A percentile compares a stretch with the other conserved stretches of the same genome.
Conservation (phyloP, 352 stramenopile genomes). For the Pythium dissotocum region DNA sequence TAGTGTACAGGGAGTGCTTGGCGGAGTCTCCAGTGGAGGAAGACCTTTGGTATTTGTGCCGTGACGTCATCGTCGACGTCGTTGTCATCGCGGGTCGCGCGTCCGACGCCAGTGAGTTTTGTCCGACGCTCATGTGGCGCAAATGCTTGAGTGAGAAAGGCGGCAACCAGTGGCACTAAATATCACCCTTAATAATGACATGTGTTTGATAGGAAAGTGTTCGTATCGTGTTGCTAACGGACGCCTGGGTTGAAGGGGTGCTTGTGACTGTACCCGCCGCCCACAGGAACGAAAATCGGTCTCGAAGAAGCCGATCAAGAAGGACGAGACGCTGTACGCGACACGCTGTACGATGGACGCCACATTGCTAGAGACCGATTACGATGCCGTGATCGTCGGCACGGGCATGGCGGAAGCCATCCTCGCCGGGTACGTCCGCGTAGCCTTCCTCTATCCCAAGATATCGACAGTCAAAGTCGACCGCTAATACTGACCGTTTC, state of each 20-base stretch:
- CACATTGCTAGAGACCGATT: slow-evolving; percentile 59
- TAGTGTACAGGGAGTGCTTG: no score
- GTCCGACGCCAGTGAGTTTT: no score
- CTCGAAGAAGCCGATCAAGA: not conserved
- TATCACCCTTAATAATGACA: not conserved
- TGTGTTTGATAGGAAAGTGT: no score
- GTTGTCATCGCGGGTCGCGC: no score
- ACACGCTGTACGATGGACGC: slow-evolving; percentile 46
- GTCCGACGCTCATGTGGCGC: no score
- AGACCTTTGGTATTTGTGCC: no score
- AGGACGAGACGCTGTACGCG: not conserved
- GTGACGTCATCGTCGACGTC: no score
- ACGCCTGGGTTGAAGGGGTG: not conserved
- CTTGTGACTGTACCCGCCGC: no score
- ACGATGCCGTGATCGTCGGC: slow-evolving; percentile 75
- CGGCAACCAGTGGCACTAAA: no score
- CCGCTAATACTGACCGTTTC: not conserved
- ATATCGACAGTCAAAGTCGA: not conserved
- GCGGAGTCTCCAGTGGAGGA: no score
- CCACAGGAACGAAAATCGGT: not conserved
- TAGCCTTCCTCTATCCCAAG: not conserved
- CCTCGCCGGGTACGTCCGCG: slow-evolving; percentile 52
- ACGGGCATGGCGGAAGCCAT: slow-evolving; percentile 84
- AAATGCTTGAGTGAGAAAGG: not conserved
- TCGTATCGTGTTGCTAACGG: not conserved